Base-by-base conservation (phyloP, 257 asterid genomes). In the Salvia miltiorrhiza region DNA sequence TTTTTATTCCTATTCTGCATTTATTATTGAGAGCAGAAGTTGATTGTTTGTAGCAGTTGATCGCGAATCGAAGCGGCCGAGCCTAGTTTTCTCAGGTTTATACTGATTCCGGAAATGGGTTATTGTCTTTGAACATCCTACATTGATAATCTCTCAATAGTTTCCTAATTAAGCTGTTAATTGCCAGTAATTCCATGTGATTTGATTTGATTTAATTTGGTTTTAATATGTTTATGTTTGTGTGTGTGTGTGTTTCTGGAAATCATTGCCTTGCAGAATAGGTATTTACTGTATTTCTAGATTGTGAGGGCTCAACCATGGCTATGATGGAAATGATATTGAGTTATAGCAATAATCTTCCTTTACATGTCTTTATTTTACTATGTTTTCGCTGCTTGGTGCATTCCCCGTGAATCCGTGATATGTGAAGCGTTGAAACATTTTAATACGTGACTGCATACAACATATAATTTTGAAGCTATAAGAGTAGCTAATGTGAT, bases 81-180 rank as follows among this genome's bases (percentile, higher is more conserved):
- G 57, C 52, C 28, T 21, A 59, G 71, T 49, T 69, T 43, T 50
- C 39, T 78, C 64, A 66, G 79, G 71, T 74, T 64, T 54, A 39
- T 32, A 41, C 69, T 65, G 61, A 39, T 14, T 65, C 16, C 44
- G 16, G 26, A 20, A 14, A 32, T 60, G 4, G 35, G 14, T 59
- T 57, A 21, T 12, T 16, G 12, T 50, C 19, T 5, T 39, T 12
- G 30, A 12, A 10, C 49, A 35, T 59, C 20, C 32, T 41, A 35
- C 44, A 17, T 76, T 59, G 3, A 35, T 61, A 7, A 41, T 52
- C 39, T 39, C 48, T 72, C 26, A 0, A 59, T 39, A 57, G 17
- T 28, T 59, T 24, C 20, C 45, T 48, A 4, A 48, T 56, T 39
- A 28, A 57, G 11, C 50, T 14, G 56, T 33, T 32, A 33, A 14